Conservation (phyloP, 768 basidiomycete genomes). For the Daedaleopsis nitida region DNA sequence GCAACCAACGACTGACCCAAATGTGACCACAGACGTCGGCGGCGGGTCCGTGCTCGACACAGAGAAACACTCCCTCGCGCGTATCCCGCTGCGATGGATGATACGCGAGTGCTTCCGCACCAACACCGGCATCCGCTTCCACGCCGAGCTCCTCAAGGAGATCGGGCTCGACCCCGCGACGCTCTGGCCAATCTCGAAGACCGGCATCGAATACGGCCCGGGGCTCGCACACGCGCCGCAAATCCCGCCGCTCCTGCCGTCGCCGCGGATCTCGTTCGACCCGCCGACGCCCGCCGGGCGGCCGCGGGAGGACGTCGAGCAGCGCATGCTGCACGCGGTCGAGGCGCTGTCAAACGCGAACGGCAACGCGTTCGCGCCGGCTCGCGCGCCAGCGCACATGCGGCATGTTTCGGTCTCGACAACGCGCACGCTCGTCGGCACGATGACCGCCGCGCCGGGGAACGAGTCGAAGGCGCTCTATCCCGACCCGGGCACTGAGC, state of each 20-base stretch:
- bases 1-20: background rate
- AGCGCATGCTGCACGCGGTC: background rate
- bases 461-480: background rate
- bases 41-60: slow-evolving; percentile 69
- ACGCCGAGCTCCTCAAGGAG: slow-evolving; percentile 30
- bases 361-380: no score
- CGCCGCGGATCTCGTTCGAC: slow-evolving; percentile 7
- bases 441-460: background rate
- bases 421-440: slow-evolving; percentile 4
- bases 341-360: background rate
- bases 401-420: slow-evolving; percentile 12
- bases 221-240: background rate
- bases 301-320: slow-evolving; percentile 2
- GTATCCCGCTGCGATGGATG: slow-evolving; percentile 68
- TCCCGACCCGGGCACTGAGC: no score
- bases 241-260: background rate
- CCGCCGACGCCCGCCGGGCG: slow-evolving; percentile 23
- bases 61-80: slow-evolving; percentile 58
- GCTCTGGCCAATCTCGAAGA: slow-evolving; percentile 28
- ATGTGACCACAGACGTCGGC: slow-evolving; percentile 57
- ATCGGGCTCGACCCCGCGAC: slow-evolving; percentile 34
- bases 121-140: slow-evolving; percentile 43
- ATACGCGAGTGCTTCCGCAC: slow-evolving; percentile 53
- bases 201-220: slow-evolving; percentile 10
- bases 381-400: background rate